A percentile compares a stretch with the other conserved stretches of the same genome.
Conservation (phyloP, 257 asterid genomes). For the Primulina tabacum region DNA sequence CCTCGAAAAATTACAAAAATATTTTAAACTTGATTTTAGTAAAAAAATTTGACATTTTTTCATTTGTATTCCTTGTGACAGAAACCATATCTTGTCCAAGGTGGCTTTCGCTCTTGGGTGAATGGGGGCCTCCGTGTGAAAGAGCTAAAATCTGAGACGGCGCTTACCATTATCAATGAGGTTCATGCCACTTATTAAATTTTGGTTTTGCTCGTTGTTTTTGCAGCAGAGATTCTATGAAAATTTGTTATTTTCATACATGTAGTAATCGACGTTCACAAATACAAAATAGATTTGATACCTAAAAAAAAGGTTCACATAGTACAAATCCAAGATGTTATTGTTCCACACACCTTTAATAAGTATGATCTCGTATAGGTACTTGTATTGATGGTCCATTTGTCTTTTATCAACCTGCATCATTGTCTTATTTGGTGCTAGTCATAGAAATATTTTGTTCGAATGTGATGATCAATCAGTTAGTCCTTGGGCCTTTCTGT, state of each 20-base stretch:
- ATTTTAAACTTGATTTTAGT: not conserved
- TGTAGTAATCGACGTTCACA: too few relatives aligned
- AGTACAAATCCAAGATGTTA: not conserved
- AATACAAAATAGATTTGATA: not conserved
- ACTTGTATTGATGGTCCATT: not conserved
- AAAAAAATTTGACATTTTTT: not conserved
- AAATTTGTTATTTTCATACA: not conserved
- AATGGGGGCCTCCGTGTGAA: constrained; percentile 67
- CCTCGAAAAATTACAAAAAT: not conserved
- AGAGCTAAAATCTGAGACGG: constrained; percentile 78
- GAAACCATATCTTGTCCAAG: constrained; percentile 73
- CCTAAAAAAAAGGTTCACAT: not conserved
- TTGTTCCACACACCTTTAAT: not conserved
- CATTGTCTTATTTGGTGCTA: not conserved
- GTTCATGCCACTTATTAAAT: constrained; percentile 26
- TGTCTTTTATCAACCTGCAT: not conserved
- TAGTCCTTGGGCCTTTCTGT: not conserved
- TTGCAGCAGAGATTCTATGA: not conserved
- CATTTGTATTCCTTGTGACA: constrained; percentile 25
- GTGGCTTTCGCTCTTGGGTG: constrained; percentile 89
- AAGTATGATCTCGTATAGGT: not conserved
- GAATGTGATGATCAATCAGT: not conserved
- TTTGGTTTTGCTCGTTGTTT: not conserved
- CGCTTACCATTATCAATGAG: constrained; percentile 77
- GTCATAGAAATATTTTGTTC: not conserved